Evolutionary conservation across 2,329 filamentous ascomycete species (phyloP), one percentile per base, ranked within the genome.

Genomic region (Thelonectria rubi): DNA sequence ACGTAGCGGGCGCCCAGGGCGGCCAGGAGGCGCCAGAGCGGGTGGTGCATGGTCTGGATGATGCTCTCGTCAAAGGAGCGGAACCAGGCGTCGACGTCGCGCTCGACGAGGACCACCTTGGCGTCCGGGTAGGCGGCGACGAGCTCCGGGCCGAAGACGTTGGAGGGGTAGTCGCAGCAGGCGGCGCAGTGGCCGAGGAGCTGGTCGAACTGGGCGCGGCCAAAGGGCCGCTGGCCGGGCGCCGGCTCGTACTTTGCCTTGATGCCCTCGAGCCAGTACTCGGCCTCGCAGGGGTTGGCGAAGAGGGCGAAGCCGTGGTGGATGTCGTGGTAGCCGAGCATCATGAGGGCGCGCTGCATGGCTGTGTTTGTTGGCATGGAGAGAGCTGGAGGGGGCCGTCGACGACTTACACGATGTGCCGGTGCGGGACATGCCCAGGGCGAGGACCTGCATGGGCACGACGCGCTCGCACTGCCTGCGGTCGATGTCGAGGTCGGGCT

Each of bases 41-140:
- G 61, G 12, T 54, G 67, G 3, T 54, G 17, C 26, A 57, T 21
- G 11, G 58, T 43, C 34, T 34, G 45, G 5, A 66, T 48, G 9
- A 68, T 21, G 2, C 55, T 62, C 5, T 65, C 62, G 10, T 59
- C 17, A 24, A 58, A 64, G 26, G 65, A 67, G 5, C 46, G 64
- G 14, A 58, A 64, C 63, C 62, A 65, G 2, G 65, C 54, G 6
- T 67, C 52, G 3, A 64, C 10, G 8, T 68, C 65, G 14, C 63
- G 65, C 45, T 65, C 32, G 9, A 64, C 57, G 1, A 68, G 63
- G 0, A 68, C 49, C 1, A 67, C 60, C 40, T 67, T 67, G 20
- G 65, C 47, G 30, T 67, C 55, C 4, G 65, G 65, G 14, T 67
- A 68, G 1, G 65, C 65, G 5, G 56, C 51, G 3, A 65, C 45